Evolutionary conservation across 495 filamentous ascomycete genomes (phyloP), one percentile per base, ranked within the genome.

Genomic region (Penicillium canariense): DNA sequence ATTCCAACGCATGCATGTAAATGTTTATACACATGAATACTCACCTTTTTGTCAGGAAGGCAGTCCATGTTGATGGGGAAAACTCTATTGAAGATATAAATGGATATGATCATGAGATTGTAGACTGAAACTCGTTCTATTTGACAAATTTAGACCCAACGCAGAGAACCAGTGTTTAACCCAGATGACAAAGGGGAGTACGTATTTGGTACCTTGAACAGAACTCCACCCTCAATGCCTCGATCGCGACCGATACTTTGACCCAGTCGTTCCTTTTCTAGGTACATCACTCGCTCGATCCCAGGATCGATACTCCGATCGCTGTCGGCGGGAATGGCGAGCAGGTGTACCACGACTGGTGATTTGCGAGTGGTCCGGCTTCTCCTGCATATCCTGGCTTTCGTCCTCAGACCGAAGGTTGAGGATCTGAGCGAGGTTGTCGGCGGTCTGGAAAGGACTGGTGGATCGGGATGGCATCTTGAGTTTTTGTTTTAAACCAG

Each of bases 261-360:
- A 55, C 9, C 65, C 65, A n/a, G 65, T 68, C 27, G 11, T 52
- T n/a, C 59, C 59, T 18, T 10, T 42, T 0, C 15, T 35, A 2
- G 35, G 52, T 38, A 32, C 26, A 25, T 62, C 52, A 28, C 48
- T 63, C 4, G 54, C 48, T 8, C 60, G 49, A 28, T 52, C 44
- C 59, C 59, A 60, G 4, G 46, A 55, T 3, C 55, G 50, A 43
- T 65, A 65, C 42, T 65, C 61, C 5, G 61, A 62, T 12, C 65
- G 51, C 18, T 60, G 38, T 1, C 60, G 54, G 7, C 60, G 57
- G 1, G 60, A 62, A 27, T 52, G 60, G 3, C 58, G 62, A 11
- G 60, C 58, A 3, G 63, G 60, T 5, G 52, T 34, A 8, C 66
- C 63, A 4, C 60, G 58, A 17, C 46, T 55, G 5, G 60, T 66